A percentile compares a stretch with the other conserved stretches of the same genome.
Evolutionary conservation across 352 stramenopile genomes (phyloP).

Genomic region (Phytophthora meadii): DNA sequence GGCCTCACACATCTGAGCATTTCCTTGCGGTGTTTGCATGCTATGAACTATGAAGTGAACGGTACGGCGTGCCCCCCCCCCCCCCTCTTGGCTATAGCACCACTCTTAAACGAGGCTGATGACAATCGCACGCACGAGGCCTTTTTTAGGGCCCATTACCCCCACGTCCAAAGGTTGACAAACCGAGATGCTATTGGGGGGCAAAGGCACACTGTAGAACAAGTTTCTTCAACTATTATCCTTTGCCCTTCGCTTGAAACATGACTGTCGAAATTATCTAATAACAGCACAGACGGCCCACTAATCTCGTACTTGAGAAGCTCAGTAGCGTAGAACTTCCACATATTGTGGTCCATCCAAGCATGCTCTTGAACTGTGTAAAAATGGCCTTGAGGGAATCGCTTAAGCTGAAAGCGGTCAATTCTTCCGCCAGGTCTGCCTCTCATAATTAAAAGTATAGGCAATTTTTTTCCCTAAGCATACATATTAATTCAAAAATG

Average conservation of each 20-base stretch:
- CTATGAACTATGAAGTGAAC: no score
- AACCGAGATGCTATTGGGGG: background rate
- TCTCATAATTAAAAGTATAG: constrained; percentile 6
- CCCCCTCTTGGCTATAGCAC: no score
- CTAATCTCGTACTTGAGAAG: background rate
- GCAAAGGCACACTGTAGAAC: background rate
- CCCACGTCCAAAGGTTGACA: background rate
- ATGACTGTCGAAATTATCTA: constrained; percentile 2
- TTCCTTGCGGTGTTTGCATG: no score
- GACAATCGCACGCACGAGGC: no score
- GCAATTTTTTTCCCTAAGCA: background rate
- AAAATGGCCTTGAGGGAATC: background rate
- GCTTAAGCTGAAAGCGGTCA: background rate
- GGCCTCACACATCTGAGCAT: no score
- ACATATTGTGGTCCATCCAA: background rate
- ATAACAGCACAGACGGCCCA: background rate
- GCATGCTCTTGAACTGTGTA: constrained; percentile 1
- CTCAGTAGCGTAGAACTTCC: background rate
- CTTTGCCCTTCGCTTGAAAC: background rate
- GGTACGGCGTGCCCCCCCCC: no score
- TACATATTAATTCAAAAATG: background rate
- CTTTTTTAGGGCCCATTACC: no score
- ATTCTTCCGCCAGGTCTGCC: constrained; percentile 1
- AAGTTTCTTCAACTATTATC: background rate
- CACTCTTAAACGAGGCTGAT: no score